A percentile compares a stretch with the other conserved stretches of the same genome.
phyloP scores from a whole-genome alignment of 1,139 yeast species.

The Lodderomyces metapsilosis region DNA sequence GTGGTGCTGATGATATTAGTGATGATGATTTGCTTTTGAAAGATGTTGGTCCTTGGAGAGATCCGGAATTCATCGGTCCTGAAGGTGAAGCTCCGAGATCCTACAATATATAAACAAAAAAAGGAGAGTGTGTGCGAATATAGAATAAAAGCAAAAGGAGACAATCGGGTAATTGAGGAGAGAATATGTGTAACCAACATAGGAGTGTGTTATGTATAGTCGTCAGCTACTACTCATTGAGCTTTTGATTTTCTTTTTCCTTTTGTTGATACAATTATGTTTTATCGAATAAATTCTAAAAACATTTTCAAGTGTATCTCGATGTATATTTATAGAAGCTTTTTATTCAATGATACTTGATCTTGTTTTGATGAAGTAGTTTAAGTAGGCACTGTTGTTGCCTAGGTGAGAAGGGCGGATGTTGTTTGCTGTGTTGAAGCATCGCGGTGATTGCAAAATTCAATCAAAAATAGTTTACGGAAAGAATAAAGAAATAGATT shows the following conservation, averaged over 20 bases:
- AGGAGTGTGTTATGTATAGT: too few species aligned
- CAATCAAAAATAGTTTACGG: background rate
- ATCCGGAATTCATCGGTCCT: constrained; percentile 75
- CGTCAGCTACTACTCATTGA: background rate
- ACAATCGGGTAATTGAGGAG: background rate
- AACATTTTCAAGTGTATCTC: background rate
- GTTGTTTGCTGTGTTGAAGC: too few species aligned
- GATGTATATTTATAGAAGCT: background rate
- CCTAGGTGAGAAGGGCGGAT: too few species aligned
- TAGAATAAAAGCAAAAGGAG: background rate
- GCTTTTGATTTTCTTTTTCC: background rate
- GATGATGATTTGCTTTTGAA: constrained; percentile 83
- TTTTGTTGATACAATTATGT: background rate
- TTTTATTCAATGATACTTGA: background rate
- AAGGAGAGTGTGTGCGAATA: background rate
- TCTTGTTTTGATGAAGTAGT: too few species aligned
- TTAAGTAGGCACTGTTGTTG: background rate
- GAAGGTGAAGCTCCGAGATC: constrained; percentile 83
- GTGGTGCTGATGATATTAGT: constrained; percentile 70
- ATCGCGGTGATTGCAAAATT: too few species aligned
- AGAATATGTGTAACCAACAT: too few species aligned
- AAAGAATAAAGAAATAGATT: constrained; percentile 3
- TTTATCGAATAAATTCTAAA: too few species aligned
- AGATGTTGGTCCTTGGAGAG: constrained; percentile 98
- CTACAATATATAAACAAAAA: constrained; percentile 17